Conservation (phyloP, 345 rosid species). For the Eucalyptus urophylla region DNA sequence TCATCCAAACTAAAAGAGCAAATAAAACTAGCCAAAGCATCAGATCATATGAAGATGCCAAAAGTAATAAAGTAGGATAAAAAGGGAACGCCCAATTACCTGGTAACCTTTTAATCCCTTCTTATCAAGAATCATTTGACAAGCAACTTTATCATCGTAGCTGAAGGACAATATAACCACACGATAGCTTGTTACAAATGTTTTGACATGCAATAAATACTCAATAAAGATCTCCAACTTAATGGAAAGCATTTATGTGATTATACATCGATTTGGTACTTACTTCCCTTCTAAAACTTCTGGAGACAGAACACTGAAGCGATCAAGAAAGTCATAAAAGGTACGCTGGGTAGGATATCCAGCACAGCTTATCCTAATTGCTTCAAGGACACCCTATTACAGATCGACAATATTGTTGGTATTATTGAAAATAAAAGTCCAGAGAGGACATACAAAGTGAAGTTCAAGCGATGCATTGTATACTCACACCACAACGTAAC, state of each 20-base stretch:
- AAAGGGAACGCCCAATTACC: conserved; percentile 27
- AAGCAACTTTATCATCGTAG: conserved; percentile 75
- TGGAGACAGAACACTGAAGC: conserved; percentile 41
- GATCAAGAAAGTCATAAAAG: conserved; percentile 38
- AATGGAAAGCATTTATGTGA: not conserved
- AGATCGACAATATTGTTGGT: not conserved
- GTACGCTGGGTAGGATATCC: conserved; percentile 47
- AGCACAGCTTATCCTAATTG: conserved; percentile 45
- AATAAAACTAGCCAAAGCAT: not conserved
- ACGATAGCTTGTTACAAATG: not conserved
- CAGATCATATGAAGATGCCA: not conserved
- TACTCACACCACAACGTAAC: conserved; percentile 97
- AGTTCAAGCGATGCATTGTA: not conserved
- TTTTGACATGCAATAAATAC: not conserved
- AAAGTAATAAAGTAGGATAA: not conserved
- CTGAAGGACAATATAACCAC: conserved; percentile 23
- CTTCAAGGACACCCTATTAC: conserved; percentile 40
- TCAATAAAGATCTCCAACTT: not conserved
- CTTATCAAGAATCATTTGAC: conserved; percentile 85
- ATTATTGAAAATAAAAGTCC: not conserved
- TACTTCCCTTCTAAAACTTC: conserved; percentile 45
- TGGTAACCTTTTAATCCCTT: conserved; percentile 88
- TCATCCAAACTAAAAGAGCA: not conserved
- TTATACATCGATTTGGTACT: not conserved
- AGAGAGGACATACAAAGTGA: not conserved